Evolutionary conservation across 768 basidiomycete species (phyloP), one percentile per base, ranked within the genome.

Genomic region (Chlorophyllum brunneum): DNA sequence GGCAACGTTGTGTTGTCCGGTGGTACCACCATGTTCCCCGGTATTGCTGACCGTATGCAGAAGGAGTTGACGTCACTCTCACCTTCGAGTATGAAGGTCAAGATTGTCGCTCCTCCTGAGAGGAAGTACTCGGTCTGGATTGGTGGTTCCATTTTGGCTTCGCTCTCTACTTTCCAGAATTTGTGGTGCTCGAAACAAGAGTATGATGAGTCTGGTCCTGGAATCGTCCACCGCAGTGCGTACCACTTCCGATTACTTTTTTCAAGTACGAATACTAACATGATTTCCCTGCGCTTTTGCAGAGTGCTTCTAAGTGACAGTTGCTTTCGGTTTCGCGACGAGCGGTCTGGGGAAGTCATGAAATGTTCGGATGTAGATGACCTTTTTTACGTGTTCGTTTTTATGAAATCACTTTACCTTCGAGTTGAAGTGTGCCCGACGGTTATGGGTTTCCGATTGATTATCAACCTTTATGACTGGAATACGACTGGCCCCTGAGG

Each of bases 81-180:
- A 51, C 92, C 93, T 23, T 80, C 88, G 53, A 90, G 86, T 73
- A 88, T 95, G 88, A 95, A 93, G 83, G 86, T 93, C 74, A 93
- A 92, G 83, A 92, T 94, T 51, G 87, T 92, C 54, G 89, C 92
- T 55, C 92, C 93, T 45, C 92, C 92, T 49, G 92, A 95, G 77
- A 78, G 92, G 62, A 95, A 92, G 69, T 93, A 93, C 81, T 92
- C 90, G 49, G 93, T 95, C 71, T 97, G 94, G 90, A 93, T 93
- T 61, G 88, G 88, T 74, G 88, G 87, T 54, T 87, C 85, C 37
- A 90, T 89, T 62, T 73, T 90, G 59, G 93, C 92, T 39, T 93
- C 91, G 27, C 80, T 97, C 44, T 87, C 83, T 65, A 95, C 93
- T 61, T 95, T 95, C 93, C 93, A 95, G 77, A 94, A 93, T 67